Conservation (phyloP, 2,329 filamentous ascomycete genomes). For the Aspergillus proliferans region DNA sequence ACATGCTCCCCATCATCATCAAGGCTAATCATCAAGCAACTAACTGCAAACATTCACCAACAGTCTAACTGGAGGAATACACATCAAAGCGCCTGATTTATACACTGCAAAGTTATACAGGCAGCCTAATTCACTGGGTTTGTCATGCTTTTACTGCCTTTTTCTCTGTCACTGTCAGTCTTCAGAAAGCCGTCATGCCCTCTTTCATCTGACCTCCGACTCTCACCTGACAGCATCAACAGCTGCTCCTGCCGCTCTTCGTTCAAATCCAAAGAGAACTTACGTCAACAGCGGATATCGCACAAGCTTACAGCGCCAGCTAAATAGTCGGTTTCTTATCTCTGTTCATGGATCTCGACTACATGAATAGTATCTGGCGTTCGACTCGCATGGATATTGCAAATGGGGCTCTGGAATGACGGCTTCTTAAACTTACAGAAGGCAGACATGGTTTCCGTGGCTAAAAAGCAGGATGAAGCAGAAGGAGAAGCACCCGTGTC, state of each 20-base stretch:
- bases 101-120: no score
- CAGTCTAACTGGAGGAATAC: neutral
- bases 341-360: neutral
- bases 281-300: neutral
- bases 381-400: neutral
- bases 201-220: neutral
- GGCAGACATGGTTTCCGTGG: neutral
- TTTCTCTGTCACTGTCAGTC: neutral
- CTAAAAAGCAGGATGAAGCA: neutral
- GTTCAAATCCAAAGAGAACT: neutral
- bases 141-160: no score
- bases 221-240: constrained; percentile 2
- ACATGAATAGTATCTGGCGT: neutral
- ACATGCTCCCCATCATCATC: neutral
- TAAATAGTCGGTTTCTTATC: neutral
- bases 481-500: neutral
- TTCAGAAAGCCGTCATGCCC: neutral
- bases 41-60: neutral
- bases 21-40: neutral
- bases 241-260: neutral
- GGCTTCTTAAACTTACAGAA: neutral
- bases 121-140: no score
- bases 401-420: neutral
- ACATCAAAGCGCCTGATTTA: neutral
- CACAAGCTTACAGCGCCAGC: neutral